A percentile compares a stretch with the other conserved stretches of the same genome.
Conservation (phyloP, 306 rosid species). For the Abrus precatorius region DNA sequence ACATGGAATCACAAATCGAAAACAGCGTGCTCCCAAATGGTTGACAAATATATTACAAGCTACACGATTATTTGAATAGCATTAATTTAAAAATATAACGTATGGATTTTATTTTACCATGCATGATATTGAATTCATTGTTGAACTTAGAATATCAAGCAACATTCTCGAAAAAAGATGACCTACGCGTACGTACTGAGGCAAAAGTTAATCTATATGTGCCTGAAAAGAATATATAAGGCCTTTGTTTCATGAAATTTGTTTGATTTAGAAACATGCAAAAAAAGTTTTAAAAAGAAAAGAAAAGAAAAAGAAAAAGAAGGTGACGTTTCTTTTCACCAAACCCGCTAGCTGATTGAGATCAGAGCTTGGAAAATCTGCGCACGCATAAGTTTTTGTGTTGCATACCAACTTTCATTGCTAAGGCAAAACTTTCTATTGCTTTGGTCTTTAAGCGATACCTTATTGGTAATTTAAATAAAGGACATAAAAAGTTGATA, state of each 20-base stretch:
- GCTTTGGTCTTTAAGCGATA: no score
- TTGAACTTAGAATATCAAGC: background rate
- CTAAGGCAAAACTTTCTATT: background rate
- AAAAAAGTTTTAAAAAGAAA: no score
- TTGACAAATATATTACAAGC: constrained; percentile 37
- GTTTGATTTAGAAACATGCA: no score
- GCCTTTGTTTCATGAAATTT: no score
- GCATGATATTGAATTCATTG: constrained; percentile 5
- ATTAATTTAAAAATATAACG: background rate
- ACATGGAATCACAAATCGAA: constrained; percentile 47
- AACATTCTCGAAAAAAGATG: background rate
- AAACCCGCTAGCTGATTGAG: no score
- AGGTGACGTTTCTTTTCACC: no score
- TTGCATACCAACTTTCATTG: background rate
- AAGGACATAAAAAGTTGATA: no score
- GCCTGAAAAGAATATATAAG: background rate
- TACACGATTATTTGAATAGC: background rate
- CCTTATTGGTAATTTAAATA: no score
- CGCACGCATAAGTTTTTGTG: no score
- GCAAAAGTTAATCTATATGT: background rate
- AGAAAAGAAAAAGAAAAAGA: no score
- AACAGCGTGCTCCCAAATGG: constrained; percentile 30
- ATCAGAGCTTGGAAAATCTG: no score
- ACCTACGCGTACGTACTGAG: background rate
- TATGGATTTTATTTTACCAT: background rate